These are phyloP conservation scores for Sarocladiaceae sp. DNA, from an alignment of 2,329 filamentous ascomycete genomes.

Conservation along the genomic window DNA sequence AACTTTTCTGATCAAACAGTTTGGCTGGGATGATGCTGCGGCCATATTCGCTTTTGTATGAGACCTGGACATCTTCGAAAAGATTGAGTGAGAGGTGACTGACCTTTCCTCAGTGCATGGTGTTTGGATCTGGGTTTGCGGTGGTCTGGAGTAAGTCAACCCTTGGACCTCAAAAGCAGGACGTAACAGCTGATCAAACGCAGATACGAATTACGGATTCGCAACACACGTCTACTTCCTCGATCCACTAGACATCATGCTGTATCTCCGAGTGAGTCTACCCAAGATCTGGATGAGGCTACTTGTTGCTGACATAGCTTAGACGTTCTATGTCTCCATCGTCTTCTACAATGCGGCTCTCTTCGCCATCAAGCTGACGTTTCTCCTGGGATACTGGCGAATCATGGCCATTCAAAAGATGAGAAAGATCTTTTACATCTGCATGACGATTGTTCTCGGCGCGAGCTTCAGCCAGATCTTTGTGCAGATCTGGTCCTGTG, in stretches of 20 bases:
- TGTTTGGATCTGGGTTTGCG: slow-evolving; percentile 1
- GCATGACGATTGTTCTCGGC: slow-evolving; percentile 17
- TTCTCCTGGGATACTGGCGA: slow-evolving; percentile 4
- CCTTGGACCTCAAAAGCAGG: neutral
- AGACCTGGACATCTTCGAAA: neutral
- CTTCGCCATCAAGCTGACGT: slow-evolving; percentile 7
- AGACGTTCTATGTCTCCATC: slow-evolving; percentile 5
- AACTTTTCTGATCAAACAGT: slow-evolving; percentile 4
- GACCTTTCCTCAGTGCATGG: neutral
- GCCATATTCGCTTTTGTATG: slow-evolving; percentile 5
- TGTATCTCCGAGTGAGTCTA: slow-evolving; percentile 1
- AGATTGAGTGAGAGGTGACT: neutral
- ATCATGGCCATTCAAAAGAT: slow-evolving; percentile 5
- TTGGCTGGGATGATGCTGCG: slow-evolving; percentile 5
- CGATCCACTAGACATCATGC: neutral
- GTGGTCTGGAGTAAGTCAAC: neutral
- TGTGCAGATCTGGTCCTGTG: slow-evolving; percentile 1
- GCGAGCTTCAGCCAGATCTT: neutral
- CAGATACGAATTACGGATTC: slow-evolving; percentile 4
- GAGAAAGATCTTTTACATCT: slow-evolving; percentile 3
- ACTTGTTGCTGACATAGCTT: neutral
- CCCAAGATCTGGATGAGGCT: neutral
- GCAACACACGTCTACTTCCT: slow-evolving; percentile 7
- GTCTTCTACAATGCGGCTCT: slow-evolving; percentile 5
- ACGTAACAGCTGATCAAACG: neutral